A percentile compares a stretch with the other conserved stretches of the same genome.
Conservation (phyloP, 2,329 filamentous ascomycete species). For the Camptophora hylomeconis region DNA sequence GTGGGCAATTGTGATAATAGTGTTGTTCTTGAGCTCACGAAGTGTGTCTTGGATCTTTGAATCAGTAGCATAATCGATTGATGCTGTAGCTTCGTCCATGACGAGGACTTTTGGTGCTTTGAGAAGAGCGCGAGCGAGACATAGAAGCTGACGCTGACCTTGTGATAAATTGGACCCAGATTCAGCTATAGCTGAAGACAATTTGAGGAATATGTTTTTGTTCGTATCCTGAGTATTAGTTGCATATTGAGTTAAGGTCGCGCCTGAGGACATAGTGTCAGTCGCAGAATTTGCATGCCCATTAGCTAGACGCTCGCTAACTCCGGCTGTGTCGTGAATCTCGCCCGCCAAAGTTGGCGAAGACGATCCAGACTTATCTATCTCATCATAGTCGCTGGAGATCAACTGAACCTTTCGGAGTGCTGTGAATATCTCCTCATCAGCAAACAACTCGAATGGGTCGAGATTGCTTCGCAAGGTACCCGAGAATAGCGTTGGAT, state of each 20-base stretch:
- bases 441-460: slow-evolving; percentile 76
- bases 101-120: slow-evolving; percentile 87
- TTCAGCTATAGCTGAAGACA: slow-evolving; percentile 71
- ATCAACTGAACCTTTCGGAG: slow-evolving; percentile 84
- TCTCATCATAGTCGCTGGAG: slow-evolving; percentile 29
- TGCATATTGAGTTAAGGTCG: slow-evolving; percentile 12
- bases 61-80: slow-evolving; percentile 93
- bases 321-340: slow-evolving; percentile 15
- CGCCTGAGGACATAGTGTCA: slow-evolving; percentile 12
- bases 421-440: slow-evolving; percentile 79
- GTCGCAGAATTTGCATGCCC: slow-evolving; percentile 14
- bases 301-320: slow-evolving; percentile 11
- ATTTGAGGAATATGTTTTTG: slow-evolving; percentile 87
- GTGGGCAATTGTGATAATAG: slow-evolving; percentile 93
- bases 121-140: slow-evolving; percentile 81
- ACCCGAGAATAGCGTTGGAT: slow-evolving; percentile 37
- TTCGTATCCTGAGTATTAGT: slow-evolving; percentile 45
- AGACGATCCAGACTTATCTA: slow-evolving; percentile 23
- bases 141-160: slow-evolving; percentile 87
- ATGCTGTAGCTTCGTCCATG: slow-evolving; percentile 97
- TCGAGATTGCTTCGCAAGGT: slow-evolving; percentile 55
- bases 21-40: slow-evolving; percentile 72
- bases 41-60: slow-evolving; percentile 94
- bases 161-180: slow-evolving; percentile 92
- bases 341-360: slow-evolving; percentile 24